Evolutionary conservation across 441 rosid species (phyloP).

Genomic region (Gossypium laxum): DNA sequence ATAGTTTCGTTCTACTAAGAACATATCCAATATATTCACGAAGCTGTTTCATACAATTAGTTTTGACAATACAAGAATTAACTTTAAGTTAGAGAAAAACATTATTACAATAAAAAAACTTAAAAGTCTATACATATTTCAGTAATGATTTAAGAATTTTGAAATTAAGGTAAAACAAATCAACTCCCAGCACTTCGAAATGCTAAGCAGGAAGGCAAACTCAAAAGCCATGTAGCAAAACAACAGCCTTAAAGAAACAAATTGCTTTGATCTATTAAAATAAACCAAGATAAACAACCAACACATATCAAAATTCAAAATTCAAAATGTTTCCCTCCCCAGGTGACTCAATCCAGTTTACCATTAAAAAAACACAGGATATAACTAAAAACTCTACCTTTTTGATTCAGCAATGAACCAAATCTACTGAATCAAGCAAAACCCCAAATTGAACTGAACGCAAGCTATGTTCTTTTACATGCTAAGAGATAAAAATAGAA

Average conservation of each 20-base stretch:
- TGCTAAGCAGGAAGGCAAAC: background rate
- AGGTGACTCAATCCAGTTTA: conserved; percentile 19
- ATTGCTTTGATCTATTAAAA: conserved; percentile 22
- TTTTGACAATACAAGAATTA: background rate
- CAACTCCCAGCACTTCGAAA: background rate
- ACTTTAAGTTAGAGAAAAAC: background rate
- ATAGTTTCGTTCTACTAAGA: too few species aligned
- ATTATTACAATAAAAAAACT: background rate
- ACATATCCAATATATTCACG: too few species aligned
- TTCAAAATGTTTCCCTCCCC: conserved; percentile 15
- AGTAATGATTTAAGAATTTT: background rate
- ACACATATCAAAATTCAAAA: conserved; percentile 11
- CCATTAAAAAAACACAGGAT: conserved; percentile 9
- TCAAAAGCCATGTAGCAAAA: too few species aligned
- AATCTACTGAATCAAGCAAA: conserved; percentile 23
- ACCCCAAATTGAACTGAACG: conserved; percentile 16
- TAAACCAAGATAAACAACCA: conserved; percentile 6
- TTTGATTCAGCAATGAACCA: conserved; percentile 15
- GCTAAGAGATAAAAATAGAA: background rate
- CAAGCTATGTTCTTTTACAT: conserved; percentile 11
- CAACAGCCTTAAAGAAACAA: background rate
- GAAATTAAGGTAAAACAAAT: background rate
- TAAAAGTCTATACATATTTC: background rate
- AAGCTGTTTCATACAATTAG: background rate
- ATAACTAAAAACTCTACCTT: conserved; percentile 8